Conservation (phyloP, 176 grass and related monocot species). For the Rhipidocladum racemiflorum region DNA sequence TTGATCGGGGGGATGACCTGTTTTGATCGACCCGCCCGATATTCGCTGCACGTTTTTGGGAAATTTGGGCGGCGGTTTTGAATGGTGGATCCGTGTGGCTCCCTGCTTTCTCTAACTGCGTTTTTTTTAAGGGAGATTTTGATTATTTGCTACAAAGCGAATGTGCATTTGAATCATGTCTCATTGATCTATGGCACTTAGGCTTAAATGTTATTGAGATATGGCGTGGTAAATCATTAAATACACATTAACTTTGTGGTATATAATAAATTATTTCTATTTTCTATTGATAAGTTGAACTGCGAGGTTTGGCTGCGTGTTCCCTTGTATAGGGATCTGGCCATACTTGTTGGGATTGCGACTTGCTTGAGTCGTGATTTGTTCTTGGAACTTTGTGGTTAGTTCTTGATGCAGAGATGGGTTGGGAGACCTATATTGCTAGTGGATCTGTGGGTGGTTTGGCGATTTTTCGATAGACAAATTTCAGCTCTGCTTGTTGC, state of each 20-base stretch:
- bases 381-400: not conserved
- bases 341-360: not conserved
- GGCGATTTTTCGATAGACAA: not conserved
- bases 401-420: not conserved
- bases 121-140: too few relatives aligned
- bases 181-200: too few relatives aligned
- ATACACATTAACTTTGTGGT: too few relatives aligned
- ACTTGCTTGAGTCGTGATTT: not conserved
- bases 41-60: not conserved
- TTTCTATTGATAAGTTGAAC: not conserved
- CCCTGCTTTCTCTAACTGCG: not conserved
- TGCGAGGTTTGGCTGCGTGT: not conserved
- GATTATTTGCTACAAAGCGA: too few relatives aligned
- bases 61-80: not conserved
- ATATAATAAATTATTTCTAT: too few relatives aligned
- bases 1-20: not conserved
- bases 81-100: not conserved
- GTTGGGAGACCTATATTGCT: not conserved
- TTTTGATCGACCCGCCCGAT: not conserved
- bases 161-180: too few relatives aligned
- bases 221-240: too few relatives aligned
- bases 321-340: not conserved
- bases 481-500: not conserved
- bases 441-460: not conserved
- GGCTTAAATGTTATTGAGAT: too few relatives aligned